Evolutionary conservation across 306 rosid genomes (phyloP), one percentile per base, ranked within the genome.

Genomic region (Sindora glabra): DNA sequence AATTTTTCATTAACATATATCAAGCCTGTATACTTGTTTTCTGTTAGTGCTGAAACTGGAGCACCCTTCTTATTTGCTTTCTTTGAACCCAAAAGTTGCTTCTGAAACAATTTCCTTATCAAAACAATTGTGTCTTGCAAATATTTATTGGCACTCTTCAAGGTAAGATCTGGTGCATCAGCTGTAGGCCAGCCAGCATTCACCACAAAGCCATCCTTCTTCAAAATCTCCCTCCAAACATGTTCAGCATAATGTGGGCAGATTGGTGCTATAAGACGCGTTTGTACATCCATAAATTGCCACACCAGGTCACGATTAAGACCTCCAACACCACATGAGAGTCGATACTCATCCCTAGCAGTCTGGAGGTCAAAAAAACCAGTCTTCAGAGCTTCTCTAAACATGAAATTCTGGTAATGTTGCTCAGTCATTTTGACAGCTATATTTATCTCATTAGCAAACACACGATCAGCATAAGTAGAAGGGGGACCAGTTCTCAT

Each of bases 171-270:
- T 25, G 90, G 94, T 58, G 77, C 71, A 70, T 78, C 85, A 33
- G 94, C 88, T n/a, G 50, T 55, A 1, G 97, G 95, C 95, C 94
- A 90, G 38, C 97, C 97, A 29, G 95, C 95, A 36, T 70, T 84
- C 61, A 90, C 72, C 45, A 72, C 90, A 81, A 90, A 90, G 16
- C 95, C 95, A 40, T 86, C 86, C 76, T 75, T 87, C 80, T 77
- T 87, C 79, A 90, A 69, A 69, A 84, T 69, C 56, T 76, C 88
- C 72, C 86, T 82, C 97, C 97, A 90, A 39, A 87, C 75, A 69
- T 78, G 79, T 64, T 90, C 97, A 8, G 86, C 88, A 79, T 90
- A 90, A 68, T 90, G 97, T 0, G 97, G 97, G 67, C 97, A 90
- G 24, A 90, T 84, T 54, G 97, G 97, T 70, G 89, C 79, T 19